Evolutionary conservation across 2,329 filamentous ascomycete genomes (phyloP).

Genomic region (Cercospora brassicicola): DNA sequence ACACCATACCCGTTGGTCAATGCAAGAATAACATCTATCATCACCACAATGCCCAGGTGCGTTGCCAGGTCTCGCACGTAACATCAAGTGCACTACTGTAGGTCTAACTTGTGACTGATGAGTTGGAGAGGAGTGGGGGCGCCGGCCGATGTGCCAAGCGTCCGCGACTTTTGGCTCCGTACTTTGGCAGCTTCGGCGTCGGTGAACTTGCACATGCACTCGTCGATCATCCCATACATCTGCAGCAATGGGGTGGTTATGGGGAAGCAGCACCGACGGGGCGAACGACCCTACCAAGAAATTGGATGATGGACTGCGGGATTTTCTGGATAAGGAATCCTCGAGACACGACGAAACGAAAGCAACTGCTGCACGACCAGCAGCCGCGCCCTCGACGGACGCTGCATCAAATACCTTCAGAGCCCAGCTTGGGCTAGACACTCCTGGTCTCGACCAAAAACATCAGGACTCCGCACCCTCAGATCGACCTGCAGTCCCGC

Average conservation of each 20-base stretch:
- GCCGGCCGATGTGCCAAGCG: neutral
- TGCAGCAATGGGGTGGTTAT: constrained; percentile 62
- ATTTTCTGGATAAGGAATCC: constrained; percentile 81
- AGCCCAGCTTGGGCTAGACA: constrained; percentile 34
- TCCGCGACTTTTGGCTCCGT: constrained; percentile 3
- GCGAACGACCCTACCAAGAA: constrained; percentile 66
- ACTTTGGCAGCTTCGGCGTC: neutral
- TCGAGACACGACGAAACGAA: constrained; percentile 58
- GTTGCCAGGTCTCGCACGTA: neutral
- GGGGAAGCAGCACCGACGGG: constrained; percentile 47
- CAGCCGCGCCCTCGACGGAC: constrained; percentile 30
- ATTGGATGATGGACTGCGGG: constrained; percentile 78
- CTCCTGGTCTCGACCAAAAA: constrained; percentile 26
- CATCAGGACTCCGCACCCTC: constrained; percentile 30
- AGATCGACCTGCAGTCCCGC: constrained; percentile 43
- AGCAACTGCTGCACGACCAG: constrained; percentile 10
- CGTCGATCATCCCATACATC: neutral
- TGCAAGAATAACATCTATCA: neutral
- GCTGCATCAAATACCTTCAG: constrained; percentile 36
- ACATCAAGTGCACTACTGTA: neutral
- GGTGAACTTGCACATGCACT: neutral
- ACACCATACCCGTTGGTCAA: neutral
- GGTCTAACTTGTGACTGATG: neutral
- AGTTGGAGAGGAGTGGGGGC: neutral
- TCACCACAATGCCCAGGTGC: neutral